These are phyloP conservation scores for Euphorbia celastroides DNA, from an alignment of 441 rosid genomes.

Conservation along the genomic window DNA sequence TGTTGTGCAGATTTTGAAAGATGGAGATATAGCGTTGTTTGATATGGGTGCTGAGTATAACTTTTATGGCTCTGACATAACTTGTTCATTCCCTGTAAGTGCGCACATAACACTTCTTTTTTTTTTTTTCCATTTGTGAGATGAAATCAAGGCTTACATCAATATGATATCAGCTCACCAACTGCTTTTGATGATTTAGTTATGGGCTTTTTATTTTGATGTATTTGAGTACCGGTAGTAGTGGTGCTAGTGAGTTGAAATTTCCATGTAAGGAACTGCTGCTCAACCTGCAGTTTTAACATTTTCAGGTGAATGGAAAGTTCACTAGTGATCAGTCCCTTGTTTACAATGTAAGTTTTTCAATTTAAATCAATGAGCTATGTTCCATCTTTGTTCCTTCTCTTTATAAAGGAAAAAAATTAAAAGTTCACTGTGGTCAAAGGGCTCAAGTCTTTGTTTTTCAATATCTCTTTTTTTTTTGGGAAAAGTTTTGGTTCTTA, in stretches of 20 bases:
- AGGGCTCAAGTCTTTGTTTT: background rate
- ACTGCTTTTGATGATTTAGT: background rate
- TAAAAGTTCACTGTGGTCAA: background rate
- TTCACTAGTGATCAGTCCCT: constrained; percentile 81
- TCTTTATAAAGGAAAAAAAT: background rate
- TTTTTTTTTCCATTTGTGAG: constrained; percentile 6
- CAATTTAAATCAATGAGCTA: background rate
- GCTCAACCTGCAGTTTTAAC: constrained; percentile 5
- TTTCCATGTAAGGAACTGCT: background rate
- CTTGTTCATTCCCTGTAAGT: constrained; percentile 88
- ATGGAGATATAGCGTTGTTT: constrained; percentile 90
- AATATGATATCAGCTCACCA: no score
- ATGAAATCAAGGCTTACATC: background rate
- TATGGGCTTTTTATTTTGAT: background rate
- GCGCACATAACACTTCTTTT: constrained; percentile 7
- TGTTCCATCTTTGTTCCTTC: background rate
- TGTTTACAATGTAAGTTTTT: constrained; percentile 69
- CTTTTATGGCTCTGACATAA: constrained; percentile 84
- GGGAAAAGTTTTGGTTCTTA: constrained; percentile 14
- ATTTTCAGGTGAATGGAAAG: constrained; percentile 83
- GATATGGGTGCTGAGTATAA: constrained; percentile 97
- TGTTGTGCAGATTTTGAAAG: constrained; percentile 62
- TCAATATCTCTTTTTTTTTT: constrained; percentile 9
- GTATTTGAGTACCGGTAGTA: no score
- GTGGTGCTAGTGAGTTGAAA: background rate